phyloP scores from a whole-genome alignment of 108 stramenopile species.

The Cafeteria roenbergensis region DNA sequence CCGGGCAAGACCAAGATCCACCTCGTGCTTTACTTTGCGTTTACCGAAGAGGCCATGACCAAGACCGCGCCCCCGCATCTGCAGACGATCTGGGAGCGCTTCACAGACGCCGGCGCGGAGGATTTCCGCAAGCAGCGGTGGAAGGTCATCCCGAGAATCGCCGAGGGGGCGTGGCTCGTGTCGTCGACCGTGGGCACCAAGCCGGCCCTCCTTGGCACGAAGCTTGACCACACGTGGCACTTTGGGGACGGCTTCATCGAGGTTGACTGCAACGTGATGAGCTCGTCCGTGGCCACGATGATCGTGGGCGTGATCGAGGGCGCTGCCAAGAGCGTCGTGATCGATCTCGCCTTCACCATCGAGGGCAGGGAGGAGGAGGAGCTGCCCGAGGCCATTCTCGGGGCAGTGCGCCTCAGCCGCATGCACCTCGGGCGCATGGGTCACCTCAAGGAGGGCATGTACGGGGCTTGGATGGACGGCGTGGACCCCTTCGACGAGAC shows the following conservation, averaged over 20 bases:
- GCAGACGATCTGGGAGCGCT: background rate
- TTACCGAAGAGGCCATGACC: conserved; percentile 5
- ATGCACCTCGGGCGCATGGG: no score
- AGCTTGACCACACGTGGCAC: conserved; percentile 14
- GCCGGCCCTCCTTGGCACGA: conserved; percentile 42
- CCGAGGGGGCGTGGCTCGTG: conserved; percentile 42
- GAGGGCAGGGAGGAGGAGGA: conserved; percentile 40
- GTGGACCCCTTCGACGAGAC: no score
- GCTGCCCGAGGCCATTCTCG: conserved; percentile 39
- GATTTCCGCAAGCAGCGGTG: conserved; percentile 35
- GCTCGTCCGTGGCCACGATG: conserved; percentile 24
- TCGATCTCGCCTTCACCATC: conserved; percentile 39
- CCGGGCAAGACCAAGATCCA: background rate
- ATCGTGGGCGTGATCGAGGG: conserved; percentile 34
- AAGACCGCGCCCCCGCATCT: background rate
- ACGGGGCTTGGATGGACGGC: no score
- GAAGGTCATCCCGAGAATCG: conserved; percentile 44
- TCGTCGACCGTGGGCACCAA: conserved; percentile 33
- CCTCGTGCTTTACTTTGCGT: conserved; percentile 18
- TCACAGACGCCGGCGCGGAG: conserved; percentile 4
- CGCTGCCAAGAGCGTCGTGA: conserved; percentile 18
- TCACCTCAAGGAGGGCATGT: no score
- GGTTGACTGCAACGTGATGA: conserved; percentile 40
- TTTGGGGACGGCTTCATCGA: conserved; percentile 27
- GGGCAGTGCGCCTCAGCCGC: background rate